Evolutionary conservation across 2,329 filamentous ascomycete genomes (phyloP), one percentile per base, ranked within the genome.

Genomic region (Aspergillus brasiliensis): DNA sequence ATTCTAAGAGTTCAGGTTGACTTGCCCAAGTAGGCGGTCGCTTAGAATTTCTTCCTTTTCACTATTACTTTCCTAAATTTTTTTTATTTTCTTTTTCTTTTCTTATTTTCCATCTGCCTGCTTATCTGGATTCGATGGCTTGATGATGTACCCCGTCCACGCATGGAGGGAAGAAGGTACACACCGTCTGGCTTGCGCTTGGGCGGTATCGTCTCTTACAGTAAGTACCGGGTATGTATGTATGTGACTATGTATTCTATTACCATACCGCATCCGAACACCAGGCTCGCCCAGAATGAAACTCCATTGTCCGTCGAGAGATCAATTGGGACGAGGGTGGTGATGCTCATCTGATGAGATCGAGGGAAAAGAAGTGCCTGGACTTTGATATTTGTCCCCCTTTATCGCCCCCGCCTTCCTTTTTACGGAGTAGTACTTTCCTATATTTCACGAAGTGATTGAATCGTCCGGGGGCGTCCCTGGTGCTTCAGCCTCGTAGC

Each of bases 221-320:
- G 54, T 51, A 28, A 31, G 54, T 40, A 48, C 31, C 15, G 21
- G 8, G 28, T 53, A 40, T 31, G 17, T 53, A 25, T n/a, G 8
- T 34, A 37, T n/a, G 8, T 34, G 23, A 40, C 7, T 8, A n/a
- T 19, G 10, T 44, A 11, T 44, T 21, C 7, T 11, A 21, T 44
- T 49, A 49, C 25, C 7, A 31, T 49, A 27, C 46, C 31, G 25
- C 19, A 52, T 55, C 57, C 52, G 51, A 56, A 37, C 51, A 52
- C 42, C 44, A 47, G 40, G 34, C 48, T 56, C 51, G 27, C 11
- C 27, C 19, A 46, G 19, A 51, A 46, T 47, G 44, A 54, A 54
- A 54, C 37, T 21, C 21, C 40, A 21, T 23, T 23, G 19, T 44
- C 19, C 40, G 40, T 21, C 13, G 23, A 23, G 40, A 21, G 31